These are phyloP conservation scores for Termitomyces sp. DNA, from an alignment of 768 basidiomycete genomes.

Conservation along the genomic window DNA sequence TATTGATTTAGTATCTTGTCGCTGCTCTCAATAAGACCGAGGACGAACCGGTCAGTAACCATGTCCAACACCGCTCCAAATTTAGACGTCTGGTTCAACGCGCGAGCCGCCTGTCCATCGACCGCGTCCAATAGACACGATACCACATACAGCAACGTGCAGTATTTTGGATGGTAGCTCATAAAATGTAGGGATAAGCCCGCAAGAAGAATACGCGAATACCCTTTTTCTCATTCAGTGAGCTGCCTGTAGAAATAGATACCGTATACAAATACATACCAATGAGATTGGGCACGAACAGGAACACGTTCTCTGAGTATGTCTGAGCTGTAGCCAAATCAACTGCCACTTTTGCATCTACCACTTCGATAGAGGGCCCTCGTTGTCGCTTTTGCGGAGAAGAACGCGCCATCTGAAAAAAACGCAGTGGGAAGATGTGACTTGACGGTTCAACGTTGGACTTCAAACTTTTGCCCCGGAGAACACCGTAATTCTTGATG, in stretches of 20 bases:
- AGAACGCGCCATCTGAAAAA: slow-evolving; percentile 24
- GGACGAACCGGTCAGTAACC: slow-evolving; percentile 90
- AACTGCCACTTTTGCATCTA: slow-evolving; percentile 81
- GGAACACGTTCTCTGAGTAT: slow-evolving; percentile 93
- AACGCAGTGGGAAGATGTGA: not conserved
- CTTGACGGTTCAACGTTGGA: not conserved
- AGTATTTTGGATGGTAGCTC: slow-evolving; percentile 91
- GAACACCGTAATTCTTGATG: slow-evolving; percentile 15
- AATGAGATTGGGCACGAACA: slow-evolving; percentile 96
- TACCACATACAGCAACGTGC: slow-evolving; percentile 82
- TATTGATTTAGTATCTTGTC: not conserved
- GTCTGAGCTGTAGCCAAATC: slow-evolving; percentile 83
- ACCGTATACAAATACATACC: slow-evolving; percentile 41
- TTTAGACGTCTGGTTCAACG: slow-evolving; percentile 86
- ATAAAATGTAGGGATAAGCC: slow-evolving; percentile 87
- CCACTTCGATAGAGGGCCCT: slow-evolving; percentile 53
- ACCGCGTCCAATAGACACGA: slow-evolving; percentile 94
- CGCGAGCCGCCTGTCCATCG: slow-evolving; percentile 89
- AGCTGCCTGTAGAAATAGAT: slow-evolving; percentile 1
- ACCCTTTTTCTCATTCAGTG: slow-evolving; percentile 47
- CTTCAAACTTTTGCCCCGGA: slow-evolving; percentile 14
- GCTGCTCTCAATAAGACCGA: not conserved
- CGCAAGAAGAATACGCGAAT: slow-evolving; percentile 86
- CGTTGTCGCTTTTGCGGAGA: slow-evolving; percentile 36
- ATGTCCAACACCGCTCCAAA: slow-evolving; percentile 98